Evolutionary conservation across 2,329 filamentous ascomycete genomes (phyloP).

Genomic region (Plenodomus tracheiphilus): DNA sequence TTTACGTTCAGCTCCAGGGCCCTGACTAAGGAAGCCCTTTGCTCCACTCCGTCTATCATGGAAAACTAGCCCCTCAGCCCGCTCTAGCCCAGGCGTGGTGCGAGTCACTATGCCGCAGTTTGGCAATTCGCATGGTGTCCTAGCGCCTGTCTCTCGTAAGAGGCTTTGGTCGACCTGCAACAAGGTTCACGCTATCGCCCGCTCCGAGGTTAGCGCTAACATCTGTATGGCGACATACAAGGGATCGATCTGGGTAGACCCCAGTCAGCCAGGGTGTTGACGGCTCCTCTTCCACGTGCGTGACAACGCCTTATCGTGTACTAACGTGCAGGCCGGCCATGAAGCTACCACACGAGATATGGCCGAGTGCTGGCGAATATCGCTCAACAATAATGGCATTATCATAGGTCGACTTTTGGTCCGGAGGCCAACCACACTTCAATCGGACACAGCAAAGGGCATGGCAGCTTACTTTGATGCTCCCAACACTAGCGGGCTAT

Average conservation of each 20-base stretch:
- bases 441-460: background rate
- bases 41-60: conserved; percentile 13
- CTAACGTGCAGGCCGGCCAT: background rate
- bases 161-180: conserved; percentile 5
- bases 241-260: conserved; percentile 14
- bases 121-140: conserved; percentile 12
- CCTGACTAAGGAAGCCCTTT: conserved; percentile 13
- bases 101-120: conserved; percentile 15
- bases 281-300: conserved; percentile 16
- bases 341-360: background rate
- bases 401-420: background rate
- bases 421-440: background rate
- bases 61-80: conserved; percentile 17
- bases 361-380: background rate
- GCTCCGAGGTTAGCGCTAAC: conserved; percentile 20
- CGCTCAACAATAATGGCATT: background rate
- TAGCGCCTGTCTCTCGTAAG: conserved; percentile 3
- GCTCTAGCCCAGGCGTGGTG: conserved; percentile 21
- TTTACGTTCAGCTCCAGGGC: conserved; percentile 16
- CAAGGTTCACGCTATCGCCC: conserved; percentile 23
- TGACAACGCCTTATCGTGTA: background rate
- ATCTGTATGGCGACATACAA: conserved; percentile 10
- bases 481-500: background rate
- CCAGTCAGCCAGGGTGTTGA: conserved; percentile 6
- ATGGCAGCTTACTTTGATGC: background rate